These are phyloP conservation scores for Panaeolus papilionaceus DNA, from an alignment of 768 basidiomycete genomes.

Conservation along the genomic window DNA sequence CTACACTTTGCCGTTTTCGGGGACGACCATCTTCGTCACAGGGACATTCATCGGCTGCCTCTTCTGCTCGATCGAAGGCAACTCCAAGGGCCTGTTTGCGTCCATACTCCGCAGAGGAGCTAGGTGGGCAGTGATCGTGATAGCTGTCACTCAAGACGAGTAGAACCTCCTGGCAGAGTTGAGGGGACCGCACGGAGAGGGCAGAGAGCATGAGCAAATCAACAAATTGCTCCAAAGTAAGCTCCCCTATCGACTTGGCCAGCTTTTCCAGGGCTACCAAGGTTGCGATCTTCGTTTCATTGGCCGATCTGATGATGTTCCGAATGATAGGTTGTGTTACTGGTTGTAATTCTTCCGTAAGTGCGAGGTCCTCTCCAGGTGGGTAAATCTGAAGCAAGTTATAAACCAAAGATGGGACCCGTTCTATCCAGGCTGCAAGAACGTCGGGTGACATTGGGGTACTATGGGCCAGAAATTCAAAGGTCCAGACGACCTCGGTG, in stretches of 20 bases:
- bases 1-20: constrained; percentile 44
- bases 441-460: constrained; percentile 35
- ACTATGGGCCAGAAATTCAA: constrained; percentile 43
- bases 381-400: constrained; percentile 54
- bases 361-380: constrained; percentile 41
- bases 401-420: constrained; percentile 60
- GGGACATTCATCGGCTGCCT: constrained; percentile 70
- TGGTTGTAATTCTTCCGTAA: constrained; percentile 38
- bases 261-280: constrained; percentile 67
- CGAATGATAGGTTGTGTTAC: constrained; percentile 44
- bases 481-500: constrained; percentile 58
- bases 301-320: constrained; percentile 60
- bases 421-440: constrained; percentile 51
- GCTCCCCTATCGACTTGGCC: constrained; percentile 44
- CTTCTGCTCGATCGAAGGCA: constrained; percentile 69
- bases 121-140: constrained; percentile 27
- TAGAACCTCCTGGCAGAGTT: constrained; percentile 64
- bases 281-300: constrained; percentile 57
- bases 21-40: constrained; percentile 68
- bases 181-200: constrained; percentile 55
- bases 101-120: constrained; percentile 46
- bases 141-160: constrained; percentile 57
- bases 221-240: constrained; percentile 50
- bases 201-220: constrained; percentile 59
- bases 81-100: constrained; percentile 63